phyloP scores from a whole-genome alignment of 768 basidiomycete genomes.

The Kwoniella europaea region DNA sequence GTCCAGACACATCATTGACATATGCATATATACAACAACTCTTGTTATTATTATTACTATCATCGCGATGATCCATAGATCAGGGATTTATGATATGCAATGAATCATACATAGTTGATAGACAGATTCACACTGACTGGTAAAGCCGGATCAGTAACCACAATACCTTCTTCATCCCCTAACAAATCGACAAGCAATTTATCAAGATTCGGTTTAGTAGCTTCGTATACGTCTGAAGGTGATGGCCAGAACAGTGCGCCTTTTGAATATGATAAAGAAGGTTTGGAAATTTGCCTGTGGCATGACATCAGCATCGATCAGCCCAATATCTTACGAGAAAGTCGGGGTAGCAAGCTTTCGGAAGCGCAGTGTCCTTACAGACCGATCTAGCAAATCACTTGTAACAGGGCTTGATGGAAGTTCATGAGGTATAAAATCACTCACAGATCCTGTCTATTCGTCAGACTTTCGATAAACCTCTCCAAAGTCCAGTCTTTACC shows the following conservation, averaged over 20 bases:
- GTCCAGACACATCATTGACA: background rate
- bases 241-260: constrained; percentile 87
- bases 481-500: constrained; percentile 79
- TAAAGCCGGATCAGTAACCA: constrained; percentile 83
- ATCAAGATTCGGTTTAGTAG: constrained; percentile 86
- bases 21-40: constrained; percentile 13
- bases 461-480: constrained; percentile 80
- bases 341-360: too few species aligned
- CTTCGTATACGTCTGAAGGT: constrained; percentile 85
- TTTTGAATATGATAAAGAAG: constrained; percentile 73
- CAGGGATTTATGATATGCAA: background rate
- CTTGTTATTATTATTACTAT: background rate
- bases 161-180: constrained; percentile 73
- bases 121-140: constrained; percentile 74
- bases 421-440: constrained; percentile 51
- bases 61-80: background rate
- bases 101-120: constrained; percentile 52
- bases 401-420: background rate
- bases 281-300: constrained; percentile 91
- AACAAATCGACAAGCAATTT: constrained; percentile 85
- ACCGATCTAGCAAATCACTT: too few species aligned
- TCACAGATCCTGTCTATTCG: constrained; percentile 88
- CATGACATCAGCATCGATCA: background rate
- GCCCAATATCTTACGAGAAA: too few species aligned
- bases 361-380: too few species aligned